Base-by-base conservation (phyloP, 2,329 filamentous ascomycete species). In the Zymoseptoria ardabiliae region DNA sequence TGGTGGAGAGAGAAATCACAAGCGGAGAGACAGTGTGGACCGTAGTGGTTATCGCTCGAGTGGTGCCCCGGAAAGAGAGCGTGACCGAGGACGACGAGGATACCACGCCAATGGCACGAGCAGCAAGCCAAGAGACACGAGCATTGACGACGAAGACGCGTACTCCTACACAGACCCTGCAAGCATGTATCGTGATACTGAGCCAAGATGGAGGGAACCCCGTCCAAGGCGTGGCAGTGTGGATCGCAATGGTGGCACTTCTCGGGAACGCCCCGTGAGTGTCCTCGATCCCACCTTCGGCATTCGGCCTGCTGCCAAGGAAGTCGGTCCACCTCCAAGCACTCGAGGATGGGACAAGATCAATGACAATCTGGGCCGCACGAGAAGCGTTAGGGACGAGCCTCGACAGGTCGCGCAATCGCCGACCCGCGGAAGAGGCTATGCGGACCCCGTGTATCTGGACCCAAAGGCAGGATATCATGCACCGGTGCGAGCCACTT, bases 311-410 rank as follows among this genome's bases (percentile, higher is more conserved):
- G 51, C 66, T 35, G 67, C 71, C 61, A 67, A 75, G 71, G 65
- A 73, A 53, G 53, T 76, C 17, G 73, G 74, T 10, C 88, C 87
- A 2, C 88, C 89, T 9, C 86, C 86, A 4, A 83, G 85, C 4
- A 89, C 85, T 2, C 79, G 87, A 65, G 88, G 86, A 0, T 84
- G 91, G 63, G 88, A 90, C 66, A 88, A 84, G 73, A 82, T 89
- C 63, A 82, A 82, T 65, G 77, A 81, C 59, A 68, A 67, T 17
- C 57, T 73, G 6, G 70, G 78, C 25, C 74, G 80, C 5, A 73
- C 74, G 0, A 71, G 74, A 50, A 78, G 79, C 55, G 75, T 79
- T 69, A 77, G 81, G 17, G 72, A 81, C 13, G 52, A 54, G 41
- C 56, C 62, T 58, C 51, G 51, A 6, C 64, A 56, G 20, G 63